Evolutionary conservation across 2,329 filamentous ascomycete genomes (phyloP).

Genomic region (Elsinoe batatas): DNA sequence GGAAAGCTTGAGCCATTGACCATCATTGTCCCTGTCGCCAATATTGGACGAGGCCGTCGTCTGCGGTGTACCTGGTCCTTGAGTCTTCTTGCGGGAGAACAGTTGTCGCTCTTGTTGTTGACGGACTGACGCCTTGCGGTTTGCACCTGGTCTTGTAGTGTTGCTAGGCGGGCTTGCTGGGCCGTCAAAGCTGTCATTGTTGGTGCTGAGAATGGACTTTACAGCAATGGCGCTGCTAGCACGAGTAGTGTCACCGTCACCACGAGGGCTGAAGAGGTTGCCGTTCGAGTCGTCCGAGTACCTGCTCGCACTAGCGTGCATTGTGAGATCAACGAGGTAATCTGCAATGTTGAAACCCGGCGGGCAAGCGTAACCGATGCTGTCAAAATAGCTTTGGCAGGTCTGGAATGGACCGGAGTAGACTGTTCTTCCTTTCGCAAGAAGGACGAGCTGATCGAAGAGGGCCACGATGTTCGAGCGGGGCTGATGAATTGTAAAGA

Average conservation of each 20-base stretch:
- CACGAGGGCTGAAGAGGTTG: conserved; percentile 38
- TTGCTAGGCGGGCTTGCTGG: conserved; percentile 37
- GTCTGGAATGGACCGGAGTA: conserved; percentile 84
- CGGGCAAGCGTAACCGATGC: conserved; percentile 83
- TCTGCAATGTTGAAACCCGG: conserved; percentile 98
- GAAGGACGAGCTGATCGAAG: conserved; percentile 84
- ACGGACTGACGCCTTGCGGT: conserved; percentile 70
- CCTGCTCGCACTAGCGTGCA: conserved; percentile 61
- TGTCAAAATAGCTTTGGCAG: conserved; percentile 88
- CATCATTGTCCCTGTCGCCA: conserved; percentile 42
- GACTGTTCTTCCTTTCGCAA: conserved; percentile 81
- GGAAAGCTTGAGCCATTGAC: conserved; percentile 51
- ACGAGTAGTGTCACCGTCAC: conserved; percentile 56
- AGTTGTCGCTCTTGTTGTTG: conserved; percentile 82
- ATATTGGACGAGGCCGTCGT: conserved; percentile 43
- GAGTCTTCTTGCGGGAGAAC: conserved; percentile 69
- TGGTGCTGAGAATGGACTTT: conserved; percentile 81
- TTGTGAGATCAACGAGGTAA: conserved; percentile 92
- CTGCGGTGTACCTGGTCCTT: conserved; percentile 35
- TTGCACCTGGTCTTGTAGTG: conserved; percentile 55
- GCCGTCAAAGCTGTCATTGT: conserved; percentile 57
- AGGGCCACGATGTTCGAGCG: conserved; percentile 96
- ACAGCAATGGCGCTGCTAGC: conserved; percentile 81
- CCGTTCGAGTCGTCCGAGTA: conserved; percentile 34
- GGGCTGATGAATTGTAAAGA: conserved; percentile 97